Evolutionary conservation across 1,284 basidiomycete genomes (phyloP), one percentile per base, ranked within the genome.

Genomic region (Athelia psychrophila): DNA sequence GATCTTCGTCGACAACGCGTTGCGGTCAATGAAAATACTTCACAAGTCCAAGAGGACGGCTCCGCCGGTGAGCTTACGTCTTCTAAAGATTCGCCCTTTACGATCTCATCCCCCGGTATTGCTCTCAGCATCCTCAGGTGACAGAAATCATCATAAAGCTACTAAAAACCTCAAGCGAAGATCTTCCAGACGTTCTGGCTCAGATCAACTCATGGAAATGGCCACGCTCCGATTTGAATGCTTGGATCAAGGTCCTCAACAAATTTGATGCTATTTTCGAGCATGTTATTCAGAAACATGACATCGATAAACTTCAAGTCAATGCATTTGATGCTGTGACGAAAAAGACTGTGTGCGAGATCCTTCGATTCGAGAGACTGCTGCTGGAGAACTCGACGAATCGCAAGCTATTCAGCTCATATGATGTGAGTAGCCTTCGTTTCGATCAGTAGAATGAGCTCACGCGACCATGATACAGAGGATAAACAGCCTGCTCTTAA

Each of bases 301-400:
- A 85, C 53, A 77, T 93, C 57, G 88, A 92, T 68, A 85, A 85
- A 59, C 76, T 93, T 2, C 95, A 99, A 70, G 72, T 84, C 44
- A 89, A 86, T 57, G 78, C 82, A 24, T 98, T 99, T 65, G 85
- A 85, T 1, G 83, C 87, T 0, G 71, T 79, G 44, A 87, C 87
- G 38, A 96, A 95, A 77, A 81, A 80, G 54, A 77, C 87, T 2
- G 68, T 97, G 15, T 83, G 88, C 56, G 86, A 91, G 64, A 88
- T 99, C 56, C 80, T 99, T 53, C 79, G 86, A 59, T 96, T 99
- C 60, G 86, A 94, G 69, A 82, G 92, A 51, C 74, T 99, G 44
- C 75, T 99, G 49, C 76, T 99, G 63, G 97, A 99, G 74, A 98
- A 98, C 69, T 97, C 95, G 54, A 99, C 96, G 46, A 99, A 97